These are phyloP conservation scores for Monsonia emarginata DNA, from an alignment of 441 rosid genomes.

Conservation along the genomic window DNA sequence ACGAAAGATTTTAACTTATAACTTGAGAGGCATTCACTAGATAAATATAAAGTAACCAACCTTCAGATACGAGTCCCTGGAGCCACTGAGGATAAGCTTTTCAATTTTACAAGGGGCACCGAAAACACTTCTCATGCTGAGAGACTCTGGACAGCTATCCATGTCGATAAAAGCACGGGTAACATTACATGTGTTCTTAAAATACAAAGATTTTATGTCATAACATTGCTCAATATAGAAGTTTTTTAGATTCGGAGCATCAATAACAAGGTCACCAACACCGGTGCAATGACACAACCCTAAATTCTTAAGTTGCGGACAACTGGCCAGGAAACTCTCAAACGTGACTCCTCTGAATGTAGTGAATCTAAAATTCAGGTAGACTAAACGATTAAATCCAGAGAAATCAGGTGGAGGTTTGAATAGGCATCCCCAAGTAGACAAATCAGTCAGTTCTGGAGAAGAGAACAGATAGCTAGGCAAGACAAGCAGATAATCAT, in stretches of 20 bases:
- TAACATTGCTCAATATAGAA: too few species aligned
- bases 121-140: too few species aligned
- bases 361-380: neutral
- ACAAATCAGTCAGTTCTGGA: neutral
- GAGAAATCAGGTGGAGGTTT: neutral
- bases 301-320: neutral
- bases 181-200: neutral
- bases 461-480: neutral
- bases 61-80: too few species aligned
- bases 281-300: neutral
- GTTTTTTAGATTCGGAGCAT: neutral
- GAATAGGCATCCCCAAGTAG: neutral
- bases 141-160: too few species aligned
- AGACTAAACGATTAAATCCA: neutral
- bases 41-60: too few species aligned
- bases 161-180: too few species aligned
- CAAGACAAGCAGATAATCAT: neutral
- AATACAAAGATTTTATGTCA: neutral
- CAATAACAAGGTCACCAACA: neutral
- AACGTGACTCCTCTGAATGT: neutral
- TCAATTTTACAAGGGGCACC: too few species aligned
- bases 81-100: too few species aligned
- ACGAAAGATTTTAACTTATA: too few species aligned
- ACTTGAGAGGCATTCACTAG: too few species aligned
- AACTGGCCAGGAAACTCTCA: neutral